Evolutionary conservation across 2,329 filamentous ascomycete species (phyloP).

Genomic region (Ceratocystis alfenasii): DNA sequence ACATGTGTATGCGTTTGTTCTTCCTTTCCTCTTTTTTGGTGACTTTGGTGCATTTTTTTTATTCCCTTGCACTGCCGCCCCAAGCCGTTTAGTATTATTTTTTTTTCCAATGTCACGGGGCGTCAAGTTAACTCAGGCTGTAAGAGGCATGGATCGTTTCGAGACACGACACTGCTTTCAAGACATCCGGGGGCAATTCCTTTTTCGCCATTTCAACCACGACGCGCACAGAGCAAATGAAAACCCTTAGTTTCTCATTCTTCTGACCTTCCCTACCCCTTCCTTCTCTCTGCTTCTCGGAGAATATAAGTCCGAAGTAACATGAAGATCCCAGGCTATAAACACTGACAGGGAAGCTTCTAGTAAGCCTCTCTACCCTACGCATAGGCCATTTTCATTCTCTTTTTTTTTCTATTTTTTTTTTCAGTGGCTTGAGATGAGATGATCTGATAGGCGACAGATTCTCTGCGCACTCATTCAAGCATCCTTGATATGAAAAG

Average conservation of each 20-base stretch:
- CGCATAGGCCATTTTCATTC: neutral
- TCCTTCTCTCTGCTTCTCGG: neutral
- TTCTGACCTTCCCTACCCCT: neutral
- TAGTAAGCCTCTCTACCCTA: neutral
- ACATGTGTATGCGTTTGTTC: neutral
- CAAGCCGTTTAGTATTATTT: neutral
- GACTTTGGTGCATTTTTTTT: neutral
- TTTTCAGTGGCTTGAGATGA: constrained; percentile 15
- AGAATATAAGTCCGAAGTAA: constrained; percentile 11
- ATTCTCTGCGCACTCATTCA: constrained; percentile 4
- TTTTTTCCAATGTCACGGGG: neutral
- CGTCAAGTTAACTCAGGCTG: neutral
- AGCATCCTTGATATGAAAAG: neutral
- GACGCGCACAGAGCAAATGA: constrained; percentile 2
- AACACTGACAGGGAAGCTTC: constrained; percentile 8
- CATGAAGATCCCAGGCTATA: neutral
- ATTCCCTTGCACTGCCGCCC: neutral
- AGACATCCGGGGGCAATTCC: neutral
- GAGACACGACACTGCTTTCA: neutral
- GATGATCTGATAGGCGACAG: constrained; percentile 16
- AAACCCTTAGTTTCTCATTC: neutral
- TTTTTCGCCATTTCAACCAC: neutral
- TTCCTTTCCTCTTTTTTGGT: neutral
- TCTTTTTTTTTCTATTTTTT: neutral
- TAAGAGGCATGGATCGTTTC: neutral